These are phyloP conservation scores for Phytopythium helicoides DNA, from an alignment of 352 stramenopile species.

Conservation along the genomic window DNA sequence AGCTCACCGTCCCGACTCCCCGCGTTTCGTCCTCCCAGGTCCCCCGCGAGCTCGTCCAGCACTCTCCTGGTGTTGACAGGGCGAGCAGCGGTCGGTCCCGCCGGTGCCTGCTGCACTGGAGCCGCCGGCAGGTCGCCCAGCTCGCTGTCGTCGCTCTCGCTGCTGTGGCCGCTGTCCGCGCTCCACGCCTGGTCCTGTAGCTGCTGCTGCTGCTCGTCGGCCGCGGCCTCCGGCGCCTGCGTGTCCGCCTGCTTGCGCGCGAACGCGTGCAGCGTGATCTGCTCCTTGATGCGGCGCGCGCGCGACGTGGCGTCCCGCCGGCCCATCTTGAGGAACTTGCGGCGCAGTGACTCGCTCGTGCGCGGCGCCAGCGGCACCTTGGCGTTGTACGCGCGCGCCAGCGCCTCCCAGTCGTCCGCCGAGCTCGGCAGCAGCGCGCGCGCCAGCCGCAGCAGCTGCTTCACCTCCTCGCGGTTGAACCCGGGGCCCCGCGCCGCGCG, in stretches of 20 bases:
- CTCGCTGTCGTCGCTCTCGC: neutral
- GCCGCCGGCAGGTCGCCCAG: neutral
- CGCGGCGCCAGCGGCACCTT: conserved; percentile 33
- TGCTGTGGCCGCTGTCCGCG: neutral
- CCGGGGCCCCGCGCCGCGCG: conserved; percentile 4
- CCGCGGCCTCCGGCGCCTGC: no score
- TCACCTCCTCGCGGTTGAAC: conserved; percentile 5
- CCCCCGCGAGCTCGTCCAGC: no score
- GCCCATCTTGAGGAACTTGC: conserved; percentile 40
- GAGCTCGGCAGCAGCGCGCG: conserved; percentile 18
- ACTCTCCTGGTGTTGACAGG: no score
- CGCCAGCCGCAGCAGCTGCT: conserved; percentile 23
- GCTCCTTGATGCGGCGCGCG: conserved; percentile 11
- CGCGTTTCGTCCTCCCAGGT: no score
- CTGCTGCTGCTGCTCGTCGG: no score
- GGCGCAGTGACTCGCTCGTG: conserved; percentile 40
- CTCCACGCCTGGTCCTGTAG: neutral
- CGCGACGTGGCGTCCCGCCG: conserved; percentile 22
- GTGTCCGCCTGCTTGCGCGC: no score
- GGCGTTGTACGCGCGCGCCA: conserved; percentile 34
- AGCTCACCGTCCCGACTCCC: no score
- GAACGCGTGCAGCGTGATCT: conserved; percentile 4
- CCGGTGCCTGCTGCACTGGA: no score
- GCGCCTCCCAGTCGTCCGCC: conserved; percentile 36
- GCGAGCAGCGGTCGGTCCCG: no score